Base-by-base conservation (phyloP, 208 protist species). In the Sergeia podlipaevii region DNA sequence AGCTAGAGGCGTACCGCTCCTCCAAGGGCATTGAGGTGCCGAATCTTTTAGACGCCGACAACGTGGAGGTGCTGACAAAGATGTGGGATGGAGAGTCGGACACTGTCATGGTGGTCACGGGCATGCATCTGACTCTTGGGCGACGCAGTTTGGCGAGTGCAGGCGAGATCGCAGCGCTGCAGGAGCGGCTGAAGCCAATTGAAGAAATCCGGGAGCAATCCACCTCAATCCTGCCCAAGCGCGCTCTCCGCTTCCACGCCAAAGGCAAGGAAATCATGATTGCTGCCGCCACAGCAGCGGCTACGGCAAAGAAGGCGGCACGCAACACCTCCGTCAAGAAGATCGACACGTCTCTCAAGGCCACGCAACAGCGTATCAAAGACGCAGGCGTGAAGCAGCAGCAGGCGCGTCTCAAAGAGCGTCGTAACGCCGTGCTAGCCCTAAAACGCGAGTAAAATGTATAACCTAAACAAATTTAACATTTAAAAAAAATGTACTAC, bases 31-130 rank as follows among this genome's bases (percentile, higher is more conserved):
- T 93, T 4, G 55, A 42, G 29, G 56, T 90, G 21, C 86, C 86
- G 1, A 70, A 65, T 43, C 39, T 90, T 23, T 34, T 29, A 10
- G 62, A 77, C 53, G 68, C 41, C 10, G 77, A 87, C 50, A 75
- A 76, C 34, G 67, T 90, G 0, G 74, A 86, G 49, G 78, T 84
- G 23, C 52, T 93, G 28, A 79, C 77, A 8, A 59, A 75, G 8
- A 77, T 86, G 38, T 93, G 86, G 82, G 86, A 93, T 70, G 81
- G 82, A 27, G 33, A 46, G 27, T 28, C 49, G 23, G 74, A 90
- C 46, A 89, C 79, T 6, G 52, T 47, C 32, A 41, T 65, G 48
- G 65, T 80, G 39, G 69, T 77, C 20, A 45, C 47, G 20, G 58
- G 48, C 4, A 21, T 59, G 13, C 28, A 34, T 3, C 27, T 69